Evolutionary conservation across 331 rosid genomes (phyloP).

Genomic region (Telfairia occidentalis): DNA sequence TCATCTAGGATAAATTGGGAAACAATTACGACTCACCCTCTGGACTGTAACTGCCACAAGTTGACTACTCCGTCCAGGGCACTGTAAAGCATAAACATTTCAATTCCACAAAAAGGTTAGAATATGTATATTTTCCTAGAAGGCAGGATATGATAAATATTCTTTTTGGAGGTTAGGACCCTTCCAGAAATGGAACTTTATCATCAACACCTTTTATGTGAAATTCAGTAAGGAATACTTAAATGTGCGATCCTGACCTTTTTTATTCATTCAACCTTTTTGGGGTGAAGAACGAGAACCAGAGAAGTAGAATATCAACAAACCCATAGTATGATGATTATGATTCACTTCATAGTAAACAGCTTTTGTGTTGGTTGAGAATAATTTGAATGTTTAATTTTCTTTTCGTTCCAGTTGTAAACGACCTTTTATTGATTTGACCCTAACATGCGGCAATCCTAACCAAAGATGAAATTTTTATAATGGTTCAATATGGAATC

Average conservation of each 20-base stretch:
- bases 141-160: not conserved
- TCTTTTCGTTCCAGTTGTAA: not conserved
- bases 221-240: not conserved
- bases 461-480: not conserved
- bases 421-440: not conserved
- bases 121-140: not conserved
- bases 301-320: not conserved
- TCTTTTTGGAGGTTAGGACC: not conserved
- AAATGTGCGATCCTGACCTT: not conserved
- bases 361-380: too few species aligned
- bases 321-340: not conserved
- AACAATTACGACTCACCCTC: constrained; percentile 46
- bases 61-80: constrained; percentile 90
- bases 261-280: not conserved
- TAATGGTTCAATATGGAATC: not conserved
- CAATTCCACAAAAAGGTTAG: not conserved
- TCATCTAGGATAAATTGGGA: not conserved
- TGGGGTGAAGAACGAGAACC: not conserved
- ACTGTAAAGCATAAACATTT: constrained; percentile 34
- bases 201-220: not conserved
- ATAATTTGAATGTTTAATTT: not conserved
- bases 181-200: not conserved
- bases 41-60: constrained; percentile 84
- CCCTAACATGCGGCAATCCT: not conserved
- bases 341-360: too few species aligned